Evolutionary conservation across 768 basidiomycete species (phyloP), one percentile per base, ranked within the genome.

Genomic region (Crepidotus variabilis): DNA sequence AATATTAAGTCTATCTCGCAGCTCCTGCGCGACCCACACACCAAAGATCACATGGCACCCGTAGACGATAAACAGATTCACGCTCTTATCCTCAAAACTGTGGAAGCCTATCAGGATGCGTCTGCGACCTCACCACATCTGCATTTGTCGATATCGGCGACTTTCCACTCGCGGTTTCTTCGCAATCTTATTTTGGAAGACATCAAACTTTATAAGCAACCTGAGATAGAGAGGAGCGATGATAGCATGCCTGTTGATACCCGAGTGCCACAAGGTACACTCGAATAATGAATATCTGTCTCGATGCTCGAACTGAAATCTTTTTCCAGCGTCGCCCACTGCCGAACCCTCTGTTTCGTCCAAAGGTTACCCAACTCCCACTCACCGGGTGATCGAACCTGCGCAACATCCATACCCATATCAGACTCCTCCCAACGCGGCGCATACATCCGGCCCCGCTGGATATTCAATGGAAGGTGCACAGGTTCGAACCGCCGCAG

Each of bases 91-190:
- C 74, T 78, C 47, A 79, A 82, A 63, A 85, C 89, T 4, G 90
- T 90, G 9, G 86, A 90, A 61, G 88, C 90, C 0, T 93, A 92
- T 66, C 80, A 86, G 51, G 85, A 87, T 55, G 87, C 88, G 14
- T 86, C 88, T 9, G 71, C 78, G 34, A 70, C 83, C 47, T 83
- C 84, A 9, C 55, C 55, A 10, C 60, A 65, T 36, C 64, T 65
- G 16, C 77, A 82, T 4, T 80, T 82, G 23, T 82, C 84, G 24
- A 83, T 82, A 43, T 81, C 84, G 16, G 86, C 86, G n/a, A 83
- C 84, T 33, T 85, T 86, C 59, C 91, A 93, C 63, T 83, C 88
- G 39, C 86, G 90, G 51, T 94, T 94, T 72, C 72, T 94, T 36
- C 82, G 83, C 64, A 83, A 79, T 55, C 76, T 93, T 47, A 77